phyloP scores from a whole-genome alignment of 106 monocot genomes.

The Acorus gramineus region DNA sequence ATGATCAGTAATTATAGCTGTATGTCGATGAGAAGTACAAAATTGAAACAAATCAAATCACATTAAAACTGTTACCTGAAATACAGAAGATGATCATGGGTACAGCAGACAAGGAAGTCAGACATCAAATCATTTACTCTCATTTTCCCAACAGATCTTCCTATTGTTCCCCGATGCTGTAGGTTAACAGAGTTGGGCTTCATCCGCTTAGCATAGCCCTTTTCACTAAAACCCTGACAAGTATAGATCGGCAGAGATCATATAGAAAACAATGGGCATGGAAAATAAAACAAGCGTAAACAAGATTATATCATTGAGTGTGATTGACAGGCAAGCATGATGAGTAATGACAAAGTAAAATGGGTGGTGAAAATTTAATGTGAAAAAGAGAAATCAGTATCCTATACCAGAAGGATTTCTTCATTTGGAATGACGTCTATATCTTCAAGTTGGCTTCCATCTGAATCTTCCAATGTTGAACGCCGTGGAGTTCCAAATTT shows the following conservation, averaged over 20 bases:
- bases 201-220: slow-evolving; percentile 91
- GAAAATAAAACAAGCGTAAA: too few relatives aligned
- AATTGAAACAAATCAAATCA: too few relatives aligned
- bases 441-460: slow-evolving; percentile 68
- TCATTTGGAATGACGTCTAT: slow-evolving; percentile 95
- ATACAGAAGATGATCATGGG: slow-evolving; percentile 91
- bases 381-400: background rate
- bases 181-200: slow-evolving; percentile 80
- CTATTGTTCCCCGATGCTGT: slow-evolving; percentile 93
- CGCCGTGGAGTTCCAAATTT: slow-evolving; percentile 73
- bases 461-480: slow-evolving; percentile 65
- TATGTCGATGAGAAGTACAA: too few relatives aligned
- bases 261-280: slow-evolving; percentile 1
- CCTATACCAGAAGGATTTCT: slow-evolving; percentile 86
- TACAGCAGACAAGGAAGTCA: slow-evolving; percentile 87
- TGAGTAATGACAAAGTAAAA: too few relatives aligned
- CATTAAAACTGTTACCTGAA: slow-evolving; percentile 53
- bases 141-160: slow-evolving; percentile 99
- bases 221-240: slow-evolving; percentile 78
- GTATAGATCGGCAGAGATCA: too few relatives aligned
- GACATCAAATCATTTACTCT: slow-evolving; percentile 81
- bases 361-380: background rate
- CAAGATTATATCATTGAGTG: too few relatives aligned
- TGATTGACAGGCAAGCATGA: too few relatives aligned
- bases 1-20: too few relatives aligned